A percentile compares a stretch with the other conserved stretches of the same genome.
Conservation (phyloP, 1,284 basidiomycete species). For the Athelia sp. region DNA sequence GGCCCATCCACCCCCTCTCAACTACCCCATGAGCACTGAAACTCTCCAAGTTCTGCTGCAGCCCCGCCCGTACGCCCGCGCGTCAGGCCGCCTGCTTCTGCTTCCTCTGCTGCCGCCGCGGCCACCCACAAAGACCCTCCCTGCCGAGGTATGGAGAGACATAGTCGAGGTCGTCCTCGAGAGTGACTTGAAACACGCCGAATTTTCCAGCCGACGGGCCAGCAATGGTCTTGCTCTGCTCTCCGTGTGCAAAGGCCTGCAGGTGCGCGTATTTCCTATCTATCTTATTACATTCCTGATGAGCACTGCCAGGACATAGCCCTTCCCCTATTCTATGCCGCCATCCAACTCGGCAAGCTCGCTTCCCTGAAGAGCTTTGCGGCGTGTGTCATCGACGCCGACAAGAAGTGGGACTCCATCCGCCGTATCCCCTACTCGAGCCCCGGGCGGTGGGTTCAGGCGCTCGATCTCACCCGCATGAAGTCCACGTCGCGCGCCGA, state of each 20-base stretch:
- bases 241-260: slow-evolving; percentile 66
- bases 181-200: slow-evolving; percentile 7
- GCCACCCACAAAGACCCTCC: slow-evolving; percentile 49
- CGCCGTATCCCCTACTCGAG: slow-evolving; percentile 78
- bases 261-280: slow-evolving; percentile 39
- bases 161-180: slow-evolving; percentile 50
- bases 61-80: slow-evolving; percentile 33
- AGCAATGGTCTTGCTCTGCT: slow-evolving; percentile 38
- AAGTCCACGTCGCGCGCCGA: slow-evolving; percentile 36
- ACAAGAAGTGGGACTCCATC: slow-evolving; percentile 81
- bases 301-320: slow-evolving; percentile 55
- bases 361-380: slow-evolving; percentile 53
- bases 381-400: slow-evolving; percentile 49
- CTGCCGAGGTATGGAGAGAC: slow-evolving; percentile 65
- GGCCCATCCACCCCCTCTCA: neutral
- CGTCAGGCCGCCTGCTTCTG: slow-evolving; percentile 57
- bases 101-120: slow-evolving; percentile 59
- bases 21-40: neutral
- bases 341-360: slow-evolving; percentile 43
- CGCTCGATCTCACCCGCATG: slow-evolving; percentile 59
- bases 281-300: slow-evolving; percentile 2
- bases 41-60: slow-evolving; percentile 23
- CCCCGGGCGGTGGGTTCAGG: slow-evolving; percentile 79
- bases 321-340: slow-evolving; percentile 62
- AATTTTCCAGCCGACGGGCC: too few species aligned